Conservation (phyloP, 805 yeast species). For the Candida glaebosa region DNA sequence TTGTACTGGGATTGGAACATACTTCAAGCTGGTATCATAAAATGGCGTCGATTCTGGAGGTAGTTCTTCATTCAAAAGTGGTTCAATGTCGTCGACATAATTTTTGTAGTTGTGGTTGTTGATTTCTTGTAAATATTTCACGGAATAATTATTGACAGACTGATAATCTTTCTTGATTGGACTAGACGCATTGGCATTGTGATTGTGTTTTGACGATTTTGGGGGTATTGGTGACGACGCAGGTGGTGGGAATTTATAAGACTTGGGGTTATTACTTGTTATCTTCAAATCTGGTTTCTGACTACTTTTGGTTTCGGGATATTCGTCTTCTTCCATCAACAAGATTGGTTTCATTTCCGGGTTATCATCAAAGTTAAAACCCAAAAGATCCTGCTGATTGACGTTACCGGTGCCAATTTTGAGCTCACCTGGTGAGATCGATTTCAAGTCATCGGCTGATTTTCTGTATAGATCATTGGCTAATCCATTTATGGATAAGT, state of each 20-base stretch:
- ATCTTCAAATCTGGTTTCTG: slow-evolving; percentile 40
- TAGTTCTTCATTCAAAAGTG: slow-evolving; percentile 16
- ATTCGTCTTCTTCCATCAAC: slow-evolving; percentile 28
- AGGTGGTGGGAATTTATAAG: slow-evolving; percentile 56
- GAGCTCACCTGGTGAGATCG: slow-evolving; percentile 34
- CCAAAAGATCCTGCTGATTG: slow-evolving; percentile 4
- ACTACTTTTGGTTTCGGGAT: slow-evolving; percentile 11
- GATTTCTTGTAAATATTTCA: slow-evolving; percentile 38
- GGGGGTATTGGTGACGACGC: slow-evolving; percentile 13
- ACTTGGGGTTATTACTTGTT: slow-evolving; percentile 44
- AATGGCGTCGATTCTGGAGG: slow-evolving; percentile 1
- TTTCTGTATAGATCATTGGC: slow-evolving; percentile 20
- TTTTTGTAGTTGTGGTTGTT: slow-evolving; percentile 8
- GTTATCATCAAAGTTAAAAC: slow-evolving; percentile 10
- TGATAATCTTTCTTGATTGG: slow-evolving; percentile 8
- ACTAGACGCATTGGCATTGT: background rate
- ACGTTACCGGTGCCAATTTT: background rate
- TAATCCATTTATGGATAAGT: slow-evolving; percentile 56
- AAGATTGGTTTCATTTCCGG: slow-evolving; percentile 19
- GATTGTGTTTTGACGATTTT: background rate
- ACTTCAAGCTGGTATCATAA: slow-evolving; percentile 13
- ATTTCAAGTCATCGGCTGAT: slow-evolving; percentile 19
- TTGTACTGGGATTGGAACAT: slow-evolving; percentile 41
- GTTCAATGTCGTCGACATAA: slow-evolving; percentile 36
- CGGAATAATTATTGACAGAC: slow-evolving; percentile 31